Conservation (phyloP, 257 asterid species). For the Parsonsia alboflavescens region DNA sequence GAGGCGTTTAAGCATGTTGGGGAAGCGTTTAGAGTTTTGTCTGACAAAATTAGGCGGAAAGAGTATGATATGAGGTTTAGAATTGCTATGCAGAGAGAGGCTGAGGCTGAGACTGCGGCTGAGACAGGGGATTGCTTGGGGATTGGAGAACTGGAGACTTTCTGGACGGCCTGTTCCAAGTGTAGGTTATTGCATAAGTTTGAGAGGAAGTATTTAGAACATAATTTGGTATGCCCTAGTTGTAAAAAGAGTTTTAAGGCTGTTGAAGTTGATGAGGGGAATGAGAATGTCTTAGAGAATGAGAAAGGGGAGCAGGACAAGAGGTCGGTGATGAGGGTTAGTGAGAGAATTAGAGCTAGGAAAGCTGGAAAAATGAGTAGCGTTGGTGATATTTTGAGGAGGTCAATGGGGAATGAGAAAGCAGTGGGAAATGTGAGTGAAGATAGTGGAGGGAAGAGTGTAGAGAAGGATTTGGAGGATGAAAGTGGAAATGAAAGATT, state of each 20-base stretch:
- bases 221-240: constrained; percentile 61
- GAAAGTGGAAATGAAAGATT: constrained; percentile 2
- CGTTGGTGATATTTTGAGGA: constrained; percentile 33
- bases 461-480: constrained; percentile 11
- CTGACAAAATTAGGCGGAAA: constrained; percentile 68
- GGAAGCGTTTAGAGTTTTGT: constrained; percentile 67
- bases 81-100: constrained; percentile 59
- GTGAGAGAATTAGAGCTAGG: constrained; percentile 55
- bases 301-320: constrained; percentile 19
- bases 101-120: constrained; percentile 35
- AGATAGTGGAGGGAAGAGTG: constrained; percentile 16
- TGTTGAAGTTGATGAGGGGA: constrained; percentile 41
- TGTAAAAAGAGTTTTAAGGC: constrained; percentile 75
- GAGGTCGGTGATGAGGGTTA: constrained; percentile 33
- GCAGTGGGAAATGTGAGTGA: constrained; percentile 19
- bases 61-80: constrained; percentile 68
- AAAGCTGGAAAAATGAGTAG: constrained; percentile 38
- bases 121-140: constrained; percentile 18
- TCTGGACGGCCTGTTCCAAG: constrained; percentile 55
- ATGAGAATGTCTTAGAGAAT: constrained; percentile 15
- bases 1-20: constrained; percentile 84
- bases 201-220: constrained; percentile 67
- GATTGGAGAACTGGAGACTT: constrained; percentile 32
- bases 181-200: constrained; percentile 67
- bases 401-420: constrained; percentile 19